Evolutionary conservation across 225 moss, liverwort and hornwort genomes (phyloP), one percentile per base, ranked within the genome.

Genomic region (Takakia lepidozioides): DNA sequence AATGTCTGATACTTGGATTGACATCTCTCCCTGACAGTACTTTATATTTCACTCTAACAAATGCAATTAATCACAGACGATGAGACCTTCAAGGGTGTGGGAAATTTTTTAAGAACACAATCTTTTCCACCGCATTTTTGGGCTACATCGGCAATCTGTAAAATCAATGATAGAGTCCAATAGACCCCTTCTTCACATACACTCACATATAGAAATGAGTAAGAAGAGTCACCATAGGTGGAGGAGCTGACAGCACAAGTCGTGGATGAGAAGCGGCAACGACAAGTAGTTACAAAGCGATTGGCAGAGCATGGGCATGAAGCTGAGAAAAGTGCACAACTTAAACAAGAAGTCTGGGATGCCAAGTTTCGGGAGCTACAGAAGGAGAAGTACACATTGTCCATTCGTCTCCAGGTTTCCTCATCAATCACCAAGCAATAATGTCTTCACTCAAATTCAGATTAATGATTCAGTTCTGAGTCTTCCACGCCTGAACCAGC

Each of bases 331-430:
- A 62, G 57, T 28, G 63, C 74, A 14, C 73, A 66, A 10, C 60
- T 63, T 2, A 74, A 68, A 72, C 76, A 87, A 44, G 74, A 87
- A 0, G 37, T 67, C 40, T 84, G 87, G 80, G 84, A 87, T 1
- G 59, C 55, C 22, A 83, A 77, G 66, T 74, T 83, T 9, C 68
- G 72, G 1, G 77, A 87, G 51, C 51, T 81, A 2, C 83, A 87
- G 40, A 87, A 78, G 49, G 84, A 87, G 24, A 87, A 87, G 59
- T 84, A 72, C 54, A 71, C 80, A 7, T 58, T 84, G 54, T 80
- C 76, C 25, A 81, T 84, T 69, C 69, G 69, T 22, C 64, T 84
- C 55, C 84, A 87, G 77, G 84, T 84, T 66, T 61, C 48, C 28
- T 69, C 10, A 6, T 11, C 32, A 7, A 32, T 32, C 32, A 32